Percentiles rank a stretch among this genome's conserved stretches.
Conservation (phyloP, 345 rosid species). For the Populus ilicifolia region DNA sequence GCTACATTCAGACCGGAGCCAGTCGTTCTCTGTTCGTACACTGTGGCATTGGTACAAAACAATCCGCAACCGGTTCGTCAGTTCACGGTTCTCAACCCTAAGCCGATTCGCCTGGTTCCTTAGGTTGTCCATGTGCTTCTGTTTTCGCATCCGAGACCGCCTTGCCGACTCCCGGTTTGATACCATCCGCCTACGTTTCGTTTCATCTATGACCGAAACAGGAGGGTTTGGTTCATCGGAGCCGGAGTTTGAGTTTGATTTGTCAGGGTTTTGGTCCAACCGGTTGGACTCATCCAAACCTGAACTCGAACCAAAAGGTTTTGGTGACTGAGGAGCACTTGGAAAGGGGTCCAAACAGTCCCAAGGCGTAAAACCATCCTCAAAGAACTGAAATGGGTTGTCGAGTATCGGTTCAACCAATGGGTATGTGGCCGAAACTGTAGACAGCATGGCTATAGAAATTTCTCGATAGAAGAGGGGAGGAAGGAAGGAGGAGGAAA, state of each 20-base stretch:
- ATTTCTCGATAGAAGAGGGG: constrained; percentile 26
- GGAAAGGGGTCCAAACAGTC: constrained; percentile 43
- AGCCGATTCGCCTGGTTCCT: constrained; percentile 65
- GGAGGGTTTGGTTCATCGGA: constrained; percentile 35
- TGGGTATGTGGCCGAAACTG: constrained; percentile 42
- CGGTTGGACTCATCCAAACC: constrained; percentile 40
- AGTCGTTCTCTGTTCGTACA: constrained; percentile 47
- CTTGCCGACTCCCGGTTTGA: constrained; percentile 92
- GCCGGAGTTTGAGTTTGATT: constrained; percentile 29
- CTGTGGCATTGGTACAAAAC: constrained; percentile 39
- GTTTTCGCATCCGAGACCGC: constrained; percentile 79
- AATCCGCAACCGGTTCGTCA: constrained; percentile 51
- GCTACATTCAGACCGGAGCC: constrained; percentile 51
- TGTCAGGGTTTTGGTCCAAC: constrained; percentile 14
- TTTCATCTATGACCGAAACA: constrained; percentile 39
- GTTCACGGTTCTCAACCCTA: constrained; percentile 57
- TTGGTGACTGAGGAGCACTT: constrained; percentile 27
- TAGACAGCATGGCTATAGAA: constrained; percentile 43
- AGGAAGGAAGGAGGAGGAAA: constrained; percentile 60
- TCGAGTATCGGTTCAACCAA: constrained; percentile 32
- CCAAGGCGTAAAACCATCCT: constrained; percentile 58
- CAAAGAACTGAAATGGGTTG: constrained; percentile 40
- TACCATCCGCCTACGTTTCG: constrained; percentile 70
- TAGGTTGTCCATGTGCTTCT: constrained; percentile 66
- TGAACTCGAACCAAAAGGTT: constrained; percentile 37